A percentile compares a stretch with the other conserved stretches of the same genome.
Conservation (phyloP, 257 asterid species). For the Perilla frutescens region DNA sequence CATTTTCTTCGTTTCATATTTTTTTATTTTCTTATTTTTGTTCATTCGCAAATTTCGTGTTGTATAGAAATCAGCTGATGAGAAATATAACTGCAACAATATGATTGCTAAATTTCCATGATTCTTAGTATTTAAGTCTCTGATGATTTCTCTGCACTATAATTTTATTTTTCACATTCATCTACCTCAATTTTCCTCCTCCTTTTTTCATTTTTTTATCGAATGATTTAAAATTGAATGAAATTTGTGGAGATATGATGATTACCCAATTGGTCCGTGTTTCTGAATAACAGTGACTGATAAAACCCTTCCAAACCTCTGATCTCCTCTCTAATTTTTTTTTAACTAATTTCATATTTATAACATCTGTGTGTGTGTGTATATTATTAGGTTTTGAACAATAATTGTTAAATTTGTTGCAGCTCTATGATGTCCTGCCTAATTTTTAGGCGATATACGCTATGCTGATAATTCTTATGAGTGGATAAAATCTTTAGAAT, state of each 20-base stretch:
- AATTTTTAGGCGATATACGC: conserved; percentile 59
- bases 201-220: too few relatives aligned
- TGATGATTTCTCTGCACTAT: conserved; percentile 51
- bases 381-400: too few relatives aligned
- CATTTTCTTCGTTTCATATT: neutral
- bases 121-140: conserved; percentile 86
- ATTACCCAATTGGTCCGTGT: conserved; percentile 69
- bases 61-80: conserved; percentile 58
- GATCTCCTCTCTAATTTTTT: conserved; percentile 38
- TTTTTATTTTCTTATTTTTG: neutral
- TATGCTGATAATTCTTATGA: conserved; percentile 42
- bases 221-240: too few relatives aligned
- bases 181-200: neutral
- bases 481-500: neutral
- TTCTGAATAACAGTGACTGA: conserved; percentile 71
- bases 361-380: too few relatives aligned
- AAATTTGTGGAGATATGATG: conserved; percentile 56
- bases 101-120: conserved; percentile 51
- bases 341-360: neutral
- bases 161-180: neutral
- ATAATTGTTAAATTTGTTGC: neutral
- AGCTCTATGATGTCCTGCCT: conserved; percentile 57
- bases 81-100: conserved; percentile 64
- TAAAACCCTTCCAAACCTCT: conserved; percentile 55
- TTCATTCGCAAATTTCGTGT: too few relatives aligned